Conservation (phyloP, 2,329 filamentous ascomycete species). For the Calonectria ilicicola region DNA sequence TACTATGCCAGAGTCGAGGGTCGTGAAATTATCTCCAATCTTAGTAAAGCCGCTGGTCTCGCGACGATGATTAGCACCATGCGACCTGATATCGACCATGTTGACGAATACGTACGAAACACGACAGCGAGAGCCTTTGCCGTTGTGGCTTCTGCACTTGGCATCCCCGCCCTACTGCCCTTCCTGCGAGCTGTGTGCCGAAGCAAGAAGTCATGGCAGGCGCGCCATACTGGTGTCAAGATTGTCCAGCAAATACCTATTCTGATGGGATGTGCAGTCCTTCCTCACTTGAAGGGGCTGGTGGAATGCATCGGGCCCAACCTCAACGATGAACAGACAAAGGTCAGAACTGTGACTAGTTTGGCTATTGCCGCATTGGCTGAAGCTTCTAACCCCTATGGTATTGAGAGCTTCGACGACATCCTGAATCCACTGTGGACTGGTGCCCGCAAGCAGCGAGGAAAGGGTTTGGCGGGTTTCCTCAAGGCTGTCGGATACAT, state of each 20-base stretch:
- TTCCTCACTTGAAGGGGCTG: conserved; percentile 94
- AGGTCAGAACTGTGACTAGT: conserved; percentile 95
- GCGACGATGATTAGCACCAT: conserved; percentile 99
- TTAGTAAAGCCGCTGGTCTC: conserved; percentile 94
- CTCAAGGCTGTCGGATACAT: conserved; percentile 98
- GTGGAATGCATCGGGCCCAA: conserved; percentile 98
- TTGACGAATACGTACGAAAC: conserved; percentile 98
- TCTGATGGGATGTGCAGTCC: conserved; percentile 95
- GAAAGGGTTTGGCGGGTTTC: conserved; percentile 95
- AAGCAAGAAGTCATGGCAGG: conserved; percentile 99
- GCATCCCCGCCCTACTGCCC: conserved; percentile 93
- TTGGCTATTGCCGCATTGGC: conserved; percentile 94
- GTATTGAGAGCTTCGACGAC: conserved; percentile 98
- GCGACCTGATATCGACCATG: conserved; percentile 98
- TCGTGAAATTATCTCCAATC: conserved; percentile 98
- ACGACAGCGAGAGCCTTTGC: conserved; percentile 97
- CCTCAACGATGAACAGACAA: conserved; percentile 96
- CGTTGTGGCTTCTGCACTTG: conserved; percentile 94
- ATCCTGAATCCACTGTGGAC: conserved; percentile 98
- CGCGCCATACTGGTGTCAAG: conserved; percentile 97
- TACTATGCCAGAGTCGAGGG: conserved; percentile 99
- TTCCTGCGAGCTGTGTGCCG: conserved; percentile 96
- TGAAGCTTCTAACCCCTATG: conserved; percentile 96
- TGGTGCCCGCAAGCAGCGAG: conserved; percentile 93
- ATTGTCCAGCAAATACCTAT: conserved; percentile 99